Conservation (phyloP, 495 filamentous ascomycete genomes). For the Aspergillus baeticus region DNA sequence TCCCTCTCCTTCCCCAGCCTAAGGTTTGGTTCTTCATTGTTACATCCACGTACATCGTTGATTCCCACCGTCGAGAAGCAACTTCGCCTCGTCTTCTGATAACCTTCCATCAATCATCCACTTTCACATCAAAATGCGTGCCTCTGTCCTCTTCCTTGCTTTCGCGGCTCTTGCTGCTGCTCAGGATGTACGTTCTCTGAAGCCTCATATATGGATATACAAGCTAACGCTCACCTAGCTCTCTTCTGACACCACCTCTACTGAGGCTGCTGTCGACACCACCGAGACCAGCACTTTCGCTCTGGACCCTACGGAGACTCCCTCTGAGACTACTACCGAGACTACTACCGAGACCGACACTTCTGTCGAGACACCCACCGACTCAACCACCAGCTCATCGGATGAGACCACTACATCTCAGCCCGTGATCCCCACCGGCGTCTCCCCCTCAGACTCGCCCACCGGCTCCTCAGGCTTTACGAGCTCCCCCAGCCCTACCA, state of each 20-base stretch:
- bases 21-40: slow-evolving; percentile 6
- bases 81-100: slow-evolving; percentile 6
- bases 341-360: slow-evolving; percentile 1
- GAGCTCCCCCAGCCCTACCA: slow-evolving; percentile 11
- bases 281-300: slow-evolving; percentile 16
- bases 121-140: slow-evolving; percentile 36
- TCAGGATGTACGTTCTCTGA: slow-evolving; percentile 18
- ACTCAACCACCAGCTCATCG: slow-evolving; percentile 1
- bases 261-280: not conserved
- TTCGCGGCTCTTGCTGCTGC: slow-evolving; percentile 42
- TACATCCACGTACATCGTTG: not conserved
- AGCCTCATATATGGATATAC: slow-evolving; percentile 20
- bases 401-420: slow-evolving; percentile 19
- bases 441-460: slow-evolving; percentile 13
- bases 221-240: slow-evolving; percentile 1
- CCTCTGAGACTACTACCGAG: slow-evolving; percentile 24
- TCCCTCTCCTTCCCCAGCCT: slow-evolving; percentile 10
- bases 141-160: slow-evolving; percentile 37
- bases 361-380: not conserved
- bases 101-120: slow-evolving; percentile 4
- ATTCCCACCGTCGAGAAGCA: not conserved
- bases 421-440: slow-evolving; percentile 26
- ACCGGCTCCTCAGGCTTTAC: slow-evolving; percentile 12
- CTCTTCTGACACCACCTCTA: not conserved
- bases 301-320: not conserved